Base-by-base conservation (phyloP, 805 yeast genomes). In the Barnettozyma populi region DNA sequence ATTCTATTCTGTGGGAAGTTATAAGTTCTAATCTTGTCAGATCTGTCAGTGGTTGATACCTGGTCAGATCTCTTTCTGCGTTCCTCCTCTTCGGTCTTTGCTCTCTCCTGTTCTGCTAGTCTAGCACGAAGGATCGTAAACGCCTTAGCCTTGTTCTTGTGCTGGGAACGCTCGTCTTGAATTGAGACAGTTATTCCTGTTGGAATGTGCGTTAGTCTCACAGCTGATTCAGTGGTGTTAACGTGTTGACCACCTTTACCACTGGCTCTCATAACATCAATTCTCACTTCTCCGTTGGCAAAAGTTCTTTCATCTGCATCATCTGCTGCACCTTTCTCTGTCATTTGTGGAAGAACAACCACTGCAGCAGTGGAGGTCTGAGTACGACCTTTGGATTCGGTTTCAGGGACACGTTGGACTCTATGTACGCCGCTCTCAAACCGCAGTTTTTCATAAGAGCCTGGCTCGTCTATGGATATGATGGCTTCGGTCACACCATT, bases 181-280 rank as follows among this genome's bases (percentile, higher is more conserved):
- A 90, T 95, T 43, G 82, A 75, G 2, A 94, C 97, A 5, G 80
- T 82, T 36, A 88, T 81, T 3, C 97, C 97, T 0, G 96, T 82
- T 5, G 98, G 97, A 14, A 86, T 71, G 68, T 94, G 99, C 1
- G 92, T 89, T 24, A 94, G 69, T 57, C 99, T 75, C 13, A 94
- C 98, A 0, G 99, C 99, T 1, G 97, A 89, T 62, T 92, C 98
- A 0, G 98, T 94, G 13, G 96, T 92, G 62, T 92, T 92, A 34
- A 92, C 99, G 62, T 92, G 98, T 69, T 92, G 99, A 0, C 99
- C 99, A 48, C 99, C 99, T 53, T 94, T 85, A 3, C 99, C 99
- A 47, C 96, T 82, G 1, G 98, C 88, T 56, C 99, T 75, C 96
- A 92, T 94, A n/a, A 94, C 90, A 63, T 94, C 99, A 4, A 94